Conservation (phyloP, 176 grass and related monocot genomes). For the Hsuehochloa calcarea region DNA sequence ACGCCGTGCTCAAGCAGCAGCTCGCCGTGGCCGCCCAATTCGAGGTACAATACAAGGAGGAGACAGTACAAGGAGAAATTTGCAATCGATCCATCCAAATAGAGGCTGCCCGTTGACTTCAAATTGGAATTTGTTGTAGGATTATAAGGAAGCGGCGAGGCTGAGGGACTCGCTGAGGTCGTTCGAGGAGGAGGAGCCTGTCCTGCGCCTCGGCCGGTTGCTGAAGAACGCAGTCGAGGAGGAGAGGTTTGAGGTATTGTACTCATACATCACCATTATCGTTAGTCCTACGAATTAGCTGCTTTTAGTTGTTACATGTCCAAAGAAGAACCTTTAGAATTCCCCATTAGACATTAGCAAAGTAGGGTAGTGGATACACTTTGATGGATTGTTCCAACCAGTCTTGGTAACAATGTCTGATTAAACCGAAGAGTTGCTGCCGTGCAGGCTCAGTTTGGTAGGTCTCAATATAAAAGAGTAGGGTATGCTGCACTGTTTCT, state of each 20-base stretch:
- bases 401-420: background rate
- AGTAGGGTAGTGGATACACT: background rate
- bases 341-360: background rate
- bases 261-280: background rate
- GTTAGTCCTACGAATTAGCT: background rate
- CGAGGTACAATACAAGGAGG: conserved; percentile 35
- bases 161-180: conserved; percentile 67
- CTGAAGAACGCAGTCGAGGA: conserved; percentile 60
- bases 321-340: background rate
- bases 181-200: conserved; percentile 70
- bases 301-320: background rate
- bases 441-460: background rate
- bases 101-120: background rate
- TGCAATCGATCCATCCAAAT: conserved; percentile 1
- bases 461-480: background rate
- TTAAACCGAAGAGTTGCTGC: background rate
- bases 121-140: conserved; percentile 38
- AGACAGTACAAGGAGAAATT: background rate
- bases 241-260: conserved; percentile 67
- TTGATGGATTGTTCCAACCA: background rate
- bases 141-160: conserved; percentile 81
- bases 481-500: background rate
- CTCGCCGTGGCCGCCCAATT: conserved; percentile 69
- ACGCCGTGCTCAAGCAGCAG: conserved; percentile 79
- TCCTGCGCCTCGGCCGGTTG: conserved; percentile 52